phyloP scores from a whole-genome alignment of 2,329 filamentous ascomycete genomes.

The Pseudocercospora ulei region DNA sequence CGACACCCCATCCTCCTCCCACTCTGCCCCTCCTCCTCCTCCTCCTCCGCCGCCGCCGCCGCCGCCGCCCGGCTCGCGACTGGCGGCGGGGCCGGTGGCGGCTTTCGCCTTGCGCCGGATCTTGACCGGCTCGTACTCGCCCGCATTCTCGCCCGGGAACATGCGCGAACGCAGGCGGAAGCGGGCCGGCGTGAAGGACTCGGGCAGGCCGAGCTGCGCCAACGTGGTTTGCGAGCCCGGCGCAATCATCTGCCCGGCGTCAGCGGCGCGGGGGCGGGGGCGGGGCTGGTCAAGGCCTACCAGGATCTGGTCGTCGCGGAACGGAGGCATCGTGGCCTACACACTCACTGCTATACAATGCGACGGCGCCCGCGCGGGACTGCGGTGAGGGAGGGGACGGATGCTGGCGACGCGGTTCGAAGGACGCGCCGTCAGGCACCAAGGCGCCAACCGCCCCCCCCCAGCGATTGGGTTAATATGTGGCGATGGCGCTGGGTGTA shows the following conservation, averaged over 20 bases:
- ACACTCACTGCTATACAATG: too few relatives aligned
- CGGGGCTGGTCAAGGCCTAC: conserved; percentile 19
- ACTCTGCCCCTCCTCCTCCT: conserved; percentile 53
- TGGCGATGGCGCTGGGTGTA: too few relatives aligned
- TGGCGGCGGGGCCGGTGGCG: conserved; percentile 15
- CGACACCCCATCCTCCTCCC: conserved; percentile 79
- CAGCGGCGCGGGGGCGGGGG: not conserved
- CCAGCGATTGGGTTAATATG: too few relatives aligned
- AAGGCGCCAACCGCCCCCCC: too few relatives aligned
- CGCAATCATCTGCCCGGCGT: conserved; percentile 50
- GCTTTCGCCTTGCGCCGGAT: conserved; percentile 48
- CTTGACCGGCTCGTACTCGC: conserved; percentile 72
- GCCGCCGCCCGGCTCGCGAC: conserved; percentile 26
- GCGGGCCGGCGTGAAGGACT: conserved; percentile 83
- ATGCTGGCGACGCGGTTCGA: too few relatives aligned
- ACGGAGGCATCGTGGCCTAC: conserved; percentile 30
- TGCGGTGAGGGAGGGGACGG: too few relatives aligned
- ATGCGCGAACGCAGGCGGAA: conserved; percentile 84
- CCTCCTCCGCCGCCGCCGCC: conserved; percentile 27
- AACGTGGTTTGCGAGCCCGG: conserved; percentile 82
- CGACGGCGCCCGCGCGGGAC: too few relatives aligned
- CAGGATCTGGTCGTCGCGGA: conserved; percentile 33
- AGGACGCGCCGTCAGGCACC: too few relatives aligned
- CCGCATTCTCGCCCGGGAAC: conserved; percentile 69
- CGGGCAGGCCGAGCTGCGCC: conserved; percentile 79